Base-by-base conservation (phyloP, 306 rosid species). In the Quillaja saponaria region DNA sequence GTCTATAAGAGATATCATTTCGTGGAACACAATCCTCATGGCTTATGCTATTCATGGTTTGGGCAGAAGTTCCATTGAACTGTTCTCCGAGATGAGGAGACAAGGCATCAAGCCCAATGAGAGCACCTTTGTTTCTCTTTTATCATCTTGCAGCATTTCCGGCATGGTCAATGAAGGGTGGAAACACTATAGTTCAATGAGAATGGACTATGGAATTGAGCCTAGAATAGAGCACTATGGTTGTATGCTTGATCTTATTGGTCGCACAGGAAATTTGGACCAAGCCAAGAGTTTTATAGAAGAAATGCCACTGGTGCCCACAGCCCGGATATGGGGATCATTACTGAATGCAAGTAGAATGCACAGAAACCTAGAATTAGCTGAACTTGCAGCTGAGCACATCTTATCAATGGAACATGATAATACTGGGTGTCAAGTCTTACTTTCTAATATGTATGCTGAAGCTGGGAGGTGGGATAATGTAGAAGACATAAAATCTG, bases 261-360 rank as follows among this genome's bases (percentile, higher is more conserved):
- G 88, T 10, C 76, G 79, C 28, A 48, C 70, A 2, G 80, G 86
- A 3, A 52, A 82, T 34, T 57, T 82, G 20, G 73, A 72, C 16
- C 62, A 8, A 72, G 88, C 91, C 70, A 63, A 69, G 76, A 52
- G 18, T 20, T 82, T 85, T 49, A 72, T 85, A 14, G 68, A 80
- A 5, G 74, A 72, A 67, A 77, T 80, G 76, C 71, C 81, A 12
- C 34, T 85, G 73, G 53, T 20, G 25, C 81, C 82, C 17, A 77
- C 84, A 6, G 88, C 84, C 17, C 55, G 80, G 52, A 79, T 85
- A 17, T 85, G 88, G 88, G 91, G 88, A 8, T 79, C 88, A 1
- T 75, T 85, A 44, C 67, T 82, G 13, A 70, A 71, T 38, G 88
- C 91, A 13, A 59, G 84, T 42, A 82, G 80, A 63, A 79, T 81